Conservation (phyloP, 148 eudicot genomes). For the Suaeda aralocaspica region DNA sequence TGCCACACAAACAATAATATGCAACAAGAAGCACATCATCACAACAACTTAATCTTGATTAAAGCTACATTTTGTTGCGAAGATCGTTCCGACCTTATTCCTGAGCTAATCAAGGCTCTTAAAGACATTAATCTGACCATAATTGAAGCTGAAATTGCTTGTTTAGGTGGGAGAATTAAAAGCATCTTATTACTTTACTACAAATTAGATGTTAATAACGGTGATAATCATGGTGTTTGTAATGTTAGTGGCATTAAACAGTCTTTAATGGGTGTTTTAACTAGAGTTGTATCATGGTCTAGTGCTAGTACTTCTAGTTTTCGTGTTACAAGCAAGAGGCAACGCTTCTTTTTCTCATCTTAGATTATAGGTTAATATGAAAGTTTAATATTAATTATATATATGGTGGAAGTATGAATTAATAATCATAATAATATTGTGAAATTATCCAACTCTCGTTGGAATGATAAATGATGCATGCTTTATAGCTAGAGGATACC, state of each 20-base stretch:
- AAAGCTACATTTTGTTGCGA: constrained; percentile 57
- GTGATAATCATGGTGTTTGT: constrained; percentile 4
- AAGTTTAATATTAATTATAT: not conserved
- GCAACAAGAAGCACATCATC: not conserved
- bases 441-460: constrained; percentile 6
- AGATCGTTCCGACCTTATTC: constrained; percentile 55
- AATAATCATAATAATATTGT: not conserved
- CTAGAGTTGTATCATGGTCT: constrained; percentile 51
- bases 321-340: constrained; percentile 80
- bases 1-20: constrained; percentile 10
- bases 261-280: constrained; percentile 47
- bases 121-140: constrained; percentile 43
- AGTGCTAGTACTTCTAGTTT: constrained; percentile 31
- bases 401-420: not conserved
- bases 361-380: not conserved
- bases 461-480: not conserved
- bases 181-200: constrained; percentile 40
- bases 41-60: constrained; percentile 25
- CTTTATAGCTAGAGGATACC: not conserved
- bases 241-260: constrained; percentile 35
- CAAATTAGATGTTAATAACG: constrained; percentile 12
- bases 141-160: constrained; percentile 55
- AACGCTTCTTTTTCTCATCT: constrained; percentile 55
- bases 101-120: constrained; percentile 58
- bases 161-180: constrained; percentile 75